Percentiles rank a stretch among this genome's conserved stretches.
Conservation (phyloP, 768 basidiomycete species). For the Rhodosporidiobolus sp. region DNA sequence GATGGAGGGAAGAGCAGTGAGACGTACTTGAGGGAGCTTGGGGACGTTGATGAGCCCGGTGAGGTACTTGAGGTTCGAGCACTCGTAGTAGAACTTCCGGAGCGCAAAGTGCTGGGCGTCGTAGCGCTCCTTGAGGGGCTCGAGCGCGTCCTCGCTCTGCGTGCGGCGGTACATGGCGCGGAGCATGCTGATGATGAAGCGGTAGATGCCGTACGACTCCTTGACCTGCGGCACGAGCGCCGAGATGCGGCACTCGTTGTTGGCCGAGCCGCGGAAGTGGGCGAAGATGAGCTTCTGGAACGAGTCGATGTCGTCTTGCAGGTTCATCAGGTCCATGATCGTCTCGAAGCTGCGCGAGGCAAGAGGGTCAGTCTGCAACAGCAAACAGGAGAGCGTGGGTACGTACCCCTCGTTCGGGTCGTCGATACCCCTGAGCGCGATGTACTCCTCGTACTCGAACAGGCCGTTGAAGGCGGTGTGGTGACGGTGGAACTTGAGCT, state of each 20-base stretch:
- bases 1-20: not conserved
- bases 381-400: not conserved
- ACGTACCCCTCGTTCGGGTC: conserved; percentile 97
- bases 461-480: conserved; percentile 97
- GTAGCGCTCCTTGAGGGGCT: conserved; percentile 82
- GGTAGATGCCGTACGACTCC: conserved; percentile 98
- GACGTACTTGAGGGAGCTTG: conserved; percentile 81
- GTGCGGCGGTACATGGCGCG: conserved; percentile 94
- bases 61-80: conserved; percentile 95
- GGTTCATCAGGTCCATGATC: conserved; percentile 91
- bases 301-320: conserved; percentile 98
- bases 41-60: conserved; percentile 98
- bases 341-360: conserved; percentile 83
- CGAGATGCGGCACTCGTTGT: conserved; percentile 97
- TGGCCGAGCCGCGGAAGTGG: conserved; percentile 81
- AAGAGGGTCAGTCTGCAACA: not conserved
- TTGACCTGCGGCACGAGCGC: conserved; percentile 94
- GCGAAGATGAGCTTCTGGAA: conserved; percentile 98
- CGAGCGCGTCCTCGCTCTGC: conserved; percentile 79
- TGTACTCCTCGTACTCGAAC: conserved; percentile 98
- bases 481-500: conserved; percentile 90
- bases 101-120: conserved; percentile 86
- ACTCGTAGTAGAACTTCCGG: conserved; percentile 98
- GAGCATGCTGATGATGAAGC: conserved; percentile 98
- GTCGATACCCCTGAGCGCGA: conserved; percentile 93